Base-by-base conservation (phyloP, 2,329 filamentous ascomycete species). In the Ascochyta koolunga region DNA sequence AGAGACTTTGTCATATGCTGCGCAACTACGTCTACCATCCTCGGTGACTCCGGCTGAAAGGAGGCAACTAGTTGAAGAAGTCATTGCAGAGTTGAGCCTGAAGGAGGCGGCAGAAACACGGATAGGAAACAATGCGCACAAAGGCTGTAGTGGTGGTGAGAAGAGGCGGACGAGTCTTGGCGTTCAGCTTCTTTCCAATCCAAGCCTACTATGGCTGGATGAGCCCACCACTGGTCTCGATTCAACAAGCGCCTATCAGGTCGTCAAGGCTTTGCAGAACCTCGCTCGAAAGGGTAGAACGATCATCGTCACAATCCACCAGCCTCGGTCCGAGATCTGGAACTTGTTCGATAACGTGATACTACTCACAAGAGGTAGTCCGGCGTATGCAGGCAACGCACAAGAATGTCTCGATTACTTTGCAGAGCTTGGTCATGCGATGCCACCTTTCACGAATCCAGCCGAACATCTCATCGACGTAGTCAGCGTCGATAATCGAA, bases 241-340 rank as follows among this genome's bases (percentile, higher is more conserved):
- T 74, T 88, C 89, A 0, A 90, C 88, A 1, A 91, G 87, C 66
- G 89, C 89, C 0, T 90, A 86, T 62, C 89, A 91, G 60, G 81
- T 93, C 0, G 80, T 92, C 0, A 80, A 85, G 27, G 91, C 88
- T 0, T 73, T 92, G 8, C 90, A 91, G 66, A 79, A 76, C 7
- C 78, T 93, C 2, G 87, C 89, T 0, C 78, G 79, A 31, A 88
- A 88, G 67, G 89, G 88, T 0, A 78, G 89, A 21, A 92, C 88
- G 0, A 80, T 92, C 49, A 83, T 92, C 13, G 87, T 86, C 0
- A 91, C 88, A 0, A 89, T 93, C 31, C 89, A 93, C 68, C 88
- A 91, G 58, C 89, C 89, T 18, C 81, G 89, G 18, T 91, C 88
- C 0, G 89, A 92, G 69, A 92, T 93, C 13, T 93, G 89, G 89